Evolutionary conservation across 2,329 filamentous ascomycete species (phyloP).

Genomic region (Alternaria gaisen): DNA sequence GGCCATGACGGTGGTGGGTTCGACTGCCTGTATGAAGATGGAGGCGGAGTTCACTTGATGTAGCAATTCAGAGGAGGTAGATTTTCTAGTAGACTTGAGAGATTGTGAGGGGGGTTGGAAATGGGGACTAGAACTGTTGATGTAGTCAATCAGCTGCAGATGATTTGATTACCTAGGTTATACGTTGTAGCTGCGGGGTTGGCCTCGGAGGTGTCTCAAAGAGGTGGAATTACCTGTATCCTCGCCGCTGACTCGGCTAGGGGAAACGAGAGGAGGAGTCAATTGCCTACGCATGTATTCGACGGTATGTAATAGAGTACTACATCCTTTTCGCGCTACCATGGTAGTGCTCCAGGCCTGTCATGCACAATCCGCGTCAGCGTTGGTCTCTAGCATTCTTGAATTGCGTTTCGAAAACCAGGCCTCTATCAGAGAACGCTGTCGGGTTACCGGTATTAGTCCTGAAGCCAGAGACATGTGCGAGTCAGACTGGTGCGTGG

Average conservation of each 20-base stretch:
- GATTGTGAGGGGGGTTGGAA: background rate
- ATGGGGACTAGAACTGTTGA: background rate
- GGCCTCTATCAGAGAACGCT: background rate
- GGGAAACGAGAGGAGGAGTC: background rate
- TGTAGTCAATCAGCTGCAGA: background rate
- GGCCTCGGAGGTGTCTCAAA: background rate
- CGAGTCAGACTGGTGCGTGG: background rate
- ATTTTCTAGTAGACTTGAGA: background rate
- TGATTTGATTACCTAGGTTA: slow-evolving; percentile 27
- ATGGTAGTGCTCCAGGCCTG: background rate
- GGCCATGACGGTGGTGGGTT: slow-evolving; percentile 25
- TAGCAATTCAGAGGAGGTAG: too few species aligned
- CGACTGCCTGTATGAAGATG: background rate
- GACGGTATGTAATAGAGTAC: background rate
- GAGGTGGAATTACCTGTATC: background rate
- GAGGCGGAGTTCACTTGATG: background rate
- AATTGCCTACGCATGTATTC: background rate
- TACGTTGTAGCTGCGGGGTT: slow-evolving; percentile 19
- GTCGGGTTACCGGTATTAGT: too few species aligned
- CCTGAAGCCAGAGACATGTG: background rate
- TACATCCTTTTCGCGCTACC: background rate
- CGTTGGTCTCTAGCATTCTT: too few species aligned
- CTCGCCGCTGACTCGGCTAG: slow-evolving; percentile 10
- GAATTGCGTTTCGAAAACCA: background rate
- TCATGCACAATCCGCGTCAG: background rate